These are phyloP conservation scores for Phytopythium vexans DNA, from an alignment of 352 stramenopile genomes.

Conservation along the genomic window DNA sequence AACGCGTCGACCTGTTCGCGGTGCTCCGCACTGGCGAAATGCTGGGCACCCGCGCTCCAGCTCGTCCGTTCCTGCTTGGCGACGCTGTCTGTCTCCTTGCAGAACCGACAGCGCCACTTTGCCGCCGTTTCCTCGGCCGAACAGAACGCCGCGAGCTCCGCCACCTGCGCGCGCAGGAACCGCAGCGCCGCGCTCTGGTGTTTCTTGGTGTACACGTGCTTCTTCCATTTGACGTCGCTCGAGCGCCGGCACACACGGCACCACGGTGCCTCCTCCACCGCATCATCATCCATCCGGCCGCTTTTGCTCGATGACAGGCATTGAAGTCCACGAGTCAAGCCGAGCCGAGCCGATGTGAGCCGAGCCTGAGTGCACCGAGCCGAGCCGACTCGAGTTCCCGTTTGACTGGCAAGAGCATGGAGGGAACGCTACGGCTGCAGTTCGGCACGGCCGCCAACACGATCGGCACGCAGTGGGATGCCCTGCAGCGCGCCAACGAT, in stretches of 20 bases:
- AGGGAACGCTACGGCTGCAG: constrained; percentile 67
- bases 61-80: constrained; percentile 4
- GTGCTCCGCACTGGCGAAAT: constrained; percentile 37
- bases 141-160: constrained; percentile 26
- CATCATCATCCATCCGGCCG: constrained; percentile 12
- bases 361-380: no score
- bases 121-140: constrained; percentile 4
- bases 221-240: constrained; percentile 58
- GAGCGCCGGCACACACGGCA: constrained; percentile 60
- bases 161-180: constrained; percentile 33
- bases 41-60: constrained; percentile 21
- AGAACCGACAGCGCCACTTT: constrained; percentile 43
- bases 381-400: no score
- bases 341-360: no score
- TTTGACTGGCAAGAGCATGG: constrained; percentile 4
- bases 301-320: no score
- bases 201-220: constrained; percentile 59
- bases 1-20: constrained; percentile 39
- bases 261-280: constrained; percentile 34
- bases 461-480: constrained; percentile 59
- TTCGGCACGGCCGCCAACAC: constrained; percentile 70
- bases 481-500: constrained; percentile 37
- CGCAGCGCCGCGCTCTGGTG: constrained; percentile 43
- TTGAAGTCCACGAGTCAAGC: no score
- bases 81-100: constrained; percentile 13